Conservation (phyloP, 2,329 filamentous ascomycete species). For the Hypoxylon sp. region DNA sequence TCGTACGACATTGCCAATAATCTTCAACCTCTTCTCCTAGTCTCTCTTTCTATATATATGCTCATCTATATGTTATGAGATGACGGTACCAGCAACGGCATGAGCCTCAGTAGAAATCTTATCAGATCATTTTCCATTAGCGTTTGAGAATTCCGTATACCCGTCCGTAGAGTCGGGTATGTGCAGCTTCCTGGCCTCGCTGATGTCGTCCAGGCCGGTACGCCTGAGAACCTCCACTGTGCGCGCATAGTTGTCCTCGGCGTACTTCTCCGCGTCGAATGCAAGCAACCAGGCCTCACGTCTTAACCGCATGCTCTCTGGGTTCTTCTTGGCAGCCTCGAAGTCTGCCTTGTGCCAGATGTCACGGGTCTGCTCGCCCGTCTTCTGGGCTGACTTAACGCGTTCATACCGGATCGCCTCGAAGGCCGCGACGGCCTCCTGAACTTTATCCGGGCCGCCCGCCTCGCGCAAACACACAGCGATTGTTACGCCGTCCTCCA, state of each 20-base stretch:
- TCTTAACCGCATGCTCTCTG: slow-evolving; percentile 60
- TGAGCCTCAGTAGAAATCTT: slow-evolving; percentile 28
- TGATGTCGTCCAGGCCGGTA: slow-evolving; percentile 43
- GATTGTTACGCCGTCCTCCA: slow-evolving; percentile 65
- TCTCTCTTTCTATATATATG: slow-evolving; percentile 8
- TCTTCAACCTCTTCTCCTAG: slow-evolving; percentile 15
- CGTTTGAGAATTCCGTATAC: slow-evolving; percentile 50
- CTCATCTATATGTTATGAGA: slow-evolving; percentile 18
- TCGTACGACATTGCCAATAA: slow-evolving; percentile 17
- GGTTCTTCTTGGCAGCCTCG: slow-evolving; percentile 61
- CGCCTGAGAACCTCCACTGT: slow-evolving; percentile 47
- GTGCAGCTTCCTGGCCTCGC: slow-evolving; percentile 47
- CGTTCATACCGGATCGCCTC: slow-evolving; percentile 64
- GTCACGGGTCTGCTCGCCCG: slow-evolving; percentile 62
- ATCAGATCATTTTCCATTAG: not conserved
- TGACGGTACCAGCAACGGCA: slow-evolving; percentile 30
- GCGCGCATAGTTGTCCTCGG: slow-evolving; percentile 57
- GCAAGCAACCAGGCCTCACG: slow-evolving; percentile 65
- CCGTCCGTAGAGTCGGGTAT: slow-evolving; percentile 49
- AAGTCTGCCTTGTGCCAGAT: slow-evolving; percentile 68
- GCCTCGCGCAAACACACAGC: slow-evolving; percentile 59
- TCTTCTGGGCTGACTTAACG: slow-evolving; percentile 63
- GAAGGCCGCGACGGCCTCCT: slow-evolving; percentile 60
- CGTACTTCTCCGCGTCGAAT: slow-evolving; percentile 65
- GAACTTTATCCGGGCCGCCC: slow-evolving; percentile 53